Base-by-base conservation (phyloP, 371 early-diverging fungal genomes). In the Mortierella sp. region DNA sequence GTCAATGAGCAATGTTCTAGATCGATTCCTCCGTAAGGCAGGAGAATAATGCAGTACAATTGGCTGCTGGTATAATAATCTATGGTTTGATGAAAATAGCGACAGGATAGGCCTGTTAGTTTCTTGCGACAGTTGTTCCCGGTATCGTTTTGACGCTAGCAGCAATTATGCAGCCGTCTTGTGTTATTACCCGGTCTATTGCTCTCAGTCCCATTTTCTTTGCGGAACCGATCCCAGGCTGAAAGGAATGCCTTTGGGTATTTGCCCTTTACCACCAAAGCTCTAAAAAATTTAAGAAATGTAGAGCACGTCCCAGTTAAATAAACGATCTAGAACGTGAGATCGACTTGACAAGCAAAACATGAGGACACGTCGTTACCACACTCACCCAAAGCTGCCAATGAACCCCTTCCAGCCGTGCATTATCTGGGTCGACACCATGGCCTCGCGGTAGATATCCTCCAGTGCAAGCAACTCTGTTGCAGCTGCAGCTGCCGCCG, bases 21-120 rank as follows among this genome's bases (percentile, higher is more conserved):
- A 75, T 94, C 93, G 37, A 86, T 84, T 21, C 96, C 96, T 14
- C 92, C 95, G 82, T 95, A 89, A 14, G 92, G 92, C 71, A 96
- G 89, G 3, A 94, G 88, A 72, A 96, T 85, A 48, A 95, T 92
- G 16, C 93, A 94, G 81, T 92, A 96, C 21, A 94, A 89, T 85
- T 95, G 95, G 53, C 88, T 81, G 19, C 77, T 57, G 6, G 88
- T 85, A 69, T 90, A 91, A 1, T 43, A 34, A 51, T 84, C 81
- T 83, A 76, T 4, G 8, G 3, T 5, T 11, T 37, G 10, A 53
- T 14, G n/a, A 3, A 44, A n/a, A 2, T n/a, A 44, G 13, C 28
- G 10, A 9, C 1, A 9, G 2, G 5, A 5, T 51, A 5, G 14
- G n/a, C 5, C 0, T 59, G 2, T 61, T 34, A 59, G 61, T 31